Evolutionary conservation across 1,284 basidiomycete species (phyloP).

Genomic region (Ceratobasidium sp.): DNA sequence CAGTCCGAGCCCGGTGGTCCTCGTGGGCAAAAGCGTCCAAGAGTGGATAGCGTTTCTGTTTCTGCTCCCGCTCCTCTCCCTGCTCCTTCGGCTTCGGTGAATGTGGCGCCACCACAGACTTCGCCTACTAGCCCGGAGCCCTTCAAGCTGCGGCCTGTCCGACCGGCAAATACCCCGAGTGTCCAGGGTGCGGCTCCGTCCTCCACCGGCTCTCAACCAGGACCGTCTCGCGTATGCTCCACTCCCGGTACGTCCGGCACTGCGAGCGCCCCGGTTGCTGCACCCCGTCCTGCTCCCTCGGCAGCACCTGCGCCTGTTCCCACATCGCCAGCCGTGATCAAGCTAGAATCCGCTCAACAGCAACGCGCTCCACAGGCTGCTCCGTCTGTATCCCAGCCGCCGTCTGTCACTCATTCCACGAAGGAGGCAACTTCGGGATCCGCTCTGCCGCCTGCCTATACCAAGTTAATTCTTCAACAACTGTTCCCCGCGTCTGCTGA

Average conservation of each 20-base stretch:
- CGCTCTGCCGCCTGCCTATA: not conserved
- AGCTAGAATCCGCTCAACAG: not conserved
- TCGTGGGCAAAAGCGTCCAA: slow-evolving; percentile 15
- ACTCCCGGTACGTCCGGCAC: not conserved
- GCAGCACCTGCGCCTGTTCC: not conserved
- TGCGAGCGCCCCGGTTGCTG: not conserved
- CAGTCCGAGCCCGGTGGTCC: not conserved
- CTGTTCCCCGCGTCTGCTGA: not conserved
- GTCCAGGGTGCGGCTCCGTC: not conserved
- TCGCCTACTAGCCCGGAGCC: not conserved
- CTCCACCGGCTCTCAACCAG: not conserved
- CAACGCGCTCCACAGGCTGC: not conserved
- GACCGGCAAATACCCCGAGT: not conserved
- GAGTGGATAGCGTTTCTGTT: slow-evolving; percentile 7
- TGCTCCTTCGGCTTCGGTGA: not conserved
- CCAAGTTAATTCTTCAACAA: not conserved
- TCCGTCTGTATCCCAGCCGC: not conserved
- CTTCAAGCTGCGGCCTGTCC: slow-evolving; percentile 18
- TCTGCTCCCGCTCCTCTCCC: not conserved
- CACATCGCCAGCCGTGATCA: not conserved
- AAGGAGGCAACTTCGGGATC: not conserved
- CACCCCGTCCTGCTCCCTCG: not conserved
- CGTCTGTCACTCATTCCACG: not conserved
- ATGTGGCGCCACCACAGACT: not conserved
- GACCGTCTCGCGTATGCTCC: not conserved